Conservation (phyloP, 352 stramenopile species). For the Phytophthora citrophthora region DNA sequence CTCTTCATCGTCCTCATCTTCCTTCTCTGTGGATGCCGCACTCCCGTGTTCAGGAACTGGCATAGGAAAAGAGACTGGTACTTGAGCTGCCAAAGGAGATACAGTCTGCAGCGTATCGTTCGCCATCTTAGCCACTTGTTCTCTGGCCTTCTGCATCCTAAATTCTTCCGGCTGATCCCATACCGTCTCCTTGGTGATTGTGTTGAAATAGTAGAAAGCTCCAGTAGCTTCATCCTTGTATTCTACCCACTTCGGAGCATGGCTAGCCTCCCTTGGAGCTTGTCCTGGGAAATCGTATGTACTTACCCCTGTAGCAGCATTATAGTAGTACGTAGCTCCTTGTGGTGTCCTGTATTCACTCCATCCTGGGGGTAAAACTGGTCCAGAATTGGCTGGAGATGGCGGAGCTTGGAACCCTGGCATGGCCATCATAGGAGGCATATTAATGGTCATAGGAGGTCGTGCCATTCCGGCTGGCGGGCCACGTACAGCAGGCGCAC, state of each 20-base stretch:
- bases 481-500: slow-evolving; percentile 7
- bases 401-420: slow-evolving; percentile 25
- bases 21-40: slow-evolving; percentile 20
- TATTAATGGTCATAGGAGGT: slow-evolving; percentile 25
- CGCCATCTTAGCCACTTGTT: slow-evolving; percentile 76
- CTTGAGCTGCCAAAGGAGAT: slow-evolving; percentile 9
- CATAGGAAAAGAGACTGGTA: slow-evolving; percentile 5
- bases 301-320: slow-evolving; percentile 58
- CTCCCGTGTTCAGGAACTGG: slow-evolving; percentile 8
- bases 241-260: slow-evolving; percentile 60
- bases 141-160: slow-evolving; percentile 72
- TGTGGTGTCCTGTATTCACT: slow-evolving; percentile 64
- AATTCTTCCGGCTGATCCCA: slow-evolving; percentile 86
- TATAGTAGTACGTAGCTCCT: slow-evolving; percentile 69
- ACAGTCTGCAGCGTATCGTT: slow-evolving; percentile 27
- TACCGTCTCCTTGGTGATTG: slow-evolving; percentile 70
- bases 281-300: slow-evolving; percentile 57
- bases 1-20: slow-evolving; percentile 44
- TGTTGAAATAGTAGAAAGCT: slow-evolving; percentile 86
- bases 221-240: slow-evolving; percentile 79
- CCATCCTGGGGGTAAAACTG: slow-evolving; percentile 57
- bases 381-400: slow-evolving; percentile 11
- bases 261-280: background rate
- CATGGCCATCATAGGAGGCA: slow-evolving; percentile 22
- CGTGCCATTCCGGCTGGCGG: slow-evolving; percentile 32